A percentile compares a stretch with the other conserved stretches of the same genome.
These are phyloP conservation scores for Kodamaea laetipori DNA, from an alignment of 805 yeast species.

Conservation along the genomic window DNA sequence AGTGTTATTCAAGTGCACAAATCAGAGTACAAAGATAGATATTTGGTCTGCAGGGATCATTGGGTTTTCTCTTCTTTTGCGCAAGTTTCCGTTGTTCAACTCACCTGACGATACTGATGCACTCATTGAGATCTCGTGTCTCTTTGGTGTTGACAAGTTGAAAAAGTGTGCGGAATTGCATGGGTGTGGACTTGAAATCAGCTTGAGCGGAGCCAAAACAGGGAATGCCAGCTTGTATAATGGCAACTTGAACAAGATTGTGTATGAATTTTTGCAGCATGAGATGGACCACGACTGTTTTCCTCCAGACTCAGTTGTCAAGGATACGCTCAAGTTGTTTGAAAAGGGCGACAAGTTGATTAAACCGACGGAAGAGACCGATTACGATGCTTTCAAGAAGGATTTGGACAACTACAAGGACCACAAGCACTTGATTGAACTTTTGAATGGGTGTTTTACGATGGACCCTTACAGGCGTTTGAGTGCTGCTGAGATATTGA, in stretches of 20 bases:
- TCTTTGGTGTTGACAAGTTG: conserved; percentile 77
- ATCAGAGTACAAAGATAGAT: conserved; percentile 80
- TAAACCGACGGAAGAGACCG: conserved; percentile 21
- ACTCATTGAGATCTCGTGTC: conserved; percentile 73
- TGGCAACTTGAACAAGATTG: conserved; percentile 37
- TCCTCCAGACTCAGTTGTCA: conserved; percentile 71
- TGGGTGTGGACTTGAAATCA: conserved; percentile 79
- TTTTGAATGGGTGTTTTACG: conserved; percentile 58
- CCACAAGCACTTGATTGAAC: conserved; percentile 51
- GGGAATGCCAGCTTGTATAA: conserved; percentile 16
- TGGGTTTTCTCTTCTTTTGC: conserved; percentile 69
- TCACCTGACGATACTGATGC: conserved; percentile 95
- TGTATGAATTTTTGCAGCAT: conserved; percentile 28
- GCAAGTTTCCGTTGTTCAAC: conserved; percentile 91
- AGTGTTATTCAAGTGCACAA: conserved; percentile 81
- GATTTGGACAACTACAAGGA: conserved; percentile 36
- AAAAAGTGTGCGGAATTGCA: conserved; percentile 79
- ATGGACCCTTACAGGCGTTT: conserved; percentile 59
- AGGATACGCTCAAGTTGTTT: conserved; percentile 55
- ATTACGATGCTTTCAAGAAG: conserved; percentile 11
- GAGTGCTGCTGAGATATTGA: conserved; percentile 58
- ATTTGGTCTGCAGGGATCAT: conserved; percentile 94
- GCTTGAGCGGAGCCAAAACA: conserved; percentile 21
- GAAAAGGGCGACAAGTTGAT: conserved; percentile 37
- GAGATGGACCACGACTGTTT: conserved; percentile 61